Evolutionary conservation across 2,329 filamentous ascomycete species (phyloP).

Genomic region (Alternaria triticina): DNA sequence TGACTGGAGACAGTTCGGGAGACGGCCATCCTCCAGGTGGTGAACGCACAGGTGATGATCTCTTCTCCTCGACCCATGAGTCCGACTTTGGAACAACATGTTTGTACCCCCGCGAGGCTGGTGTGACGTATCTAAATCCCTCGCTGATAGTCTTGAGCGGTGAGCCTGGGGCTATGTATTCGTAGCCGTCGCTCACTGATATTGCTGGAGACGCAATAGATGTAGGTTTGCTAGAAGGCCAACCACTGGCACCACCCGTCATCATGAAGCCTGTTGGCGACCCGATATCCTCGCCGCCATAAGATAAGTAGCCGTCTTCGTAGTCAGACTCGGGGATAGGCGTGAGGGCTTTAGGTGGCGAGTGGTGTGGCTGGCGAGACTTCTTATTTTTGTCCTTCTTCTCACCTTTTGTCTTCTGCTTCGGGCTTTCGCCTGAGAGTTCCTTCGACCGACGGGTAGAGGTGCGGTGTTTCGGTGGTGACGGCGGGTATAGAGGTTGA

Average conservation of each 20-base stretch:
- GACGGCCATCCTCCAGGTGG: slow-evolving; percentile 18
- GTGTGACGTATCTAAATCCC: background rate
- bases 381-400: background rate
- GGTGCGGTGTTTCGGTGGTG: background rate
- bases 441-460: background rate
- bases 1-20: slow-evolving; percentile 9
- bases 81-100: background rate
- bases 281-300: background rate
- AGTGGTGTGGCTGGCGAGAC: background rate
- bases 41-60: slow-evolving; percentile 6
- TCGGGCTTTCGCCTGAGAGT: background rate
- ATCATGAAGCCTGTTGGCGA: slow-evolving; percentile 32
- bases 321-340: slow-evolving; percentile 18
- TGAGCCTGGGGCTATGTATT: background rate
- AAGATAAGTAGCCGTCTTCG: slow-evolving; percentile 6
- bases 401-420: background rate
- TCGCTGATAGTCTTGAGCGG: background rate
- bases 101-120: background rate
- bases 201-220: background rate
- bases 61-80: background rate
- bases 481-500: background rate
- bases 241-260: slow-evolving; percentile 23
- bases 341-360: slow-evolving; percentile 3
- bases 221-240: slow-evolving; percentile 12
- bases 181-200: background rate